These are phyloP conservation scores for Microbotryum scabiosae DNA, from an alignment of 1,284 basidiomycete species.

Conservation along the genomic window DNA sequence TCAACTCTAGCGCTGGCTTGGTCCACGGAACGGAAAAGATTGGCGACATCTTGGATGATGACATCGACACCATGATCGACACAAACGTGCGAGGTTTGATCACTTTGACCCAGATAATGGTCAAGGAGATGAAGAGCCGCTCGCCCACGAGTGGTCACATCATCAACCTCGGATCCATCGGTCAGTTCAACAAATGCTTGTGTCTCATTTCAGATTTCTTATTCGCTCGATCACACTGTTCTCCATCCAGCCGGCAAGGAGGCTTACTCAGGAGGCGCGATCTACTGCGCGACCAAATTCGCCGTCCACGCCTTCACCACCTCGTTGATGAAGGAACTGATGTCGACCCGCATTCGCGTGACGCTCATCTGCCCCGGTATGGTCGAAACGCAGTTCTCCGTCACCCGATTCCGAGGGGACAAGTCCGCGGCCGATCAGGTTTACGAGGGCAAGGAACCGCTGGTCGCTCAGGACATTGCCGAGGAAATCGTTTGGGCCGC, in stretches of 20 bases:
- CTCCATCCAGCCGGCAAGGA: slow-evolving; percentile 57
- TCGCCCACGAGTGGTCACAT: slow-evolving; percentile 43
- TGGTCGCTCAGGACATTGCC: slow-evolving; percentile 44
- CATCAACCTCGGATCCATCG: slow-evolving; percentile 91
- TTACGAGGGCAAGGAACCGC: slow-evolving; percentile 74
- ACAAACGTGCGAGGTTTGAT: slow-evolving; percentile 90
- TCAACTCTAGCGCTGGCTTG: slow-evolving; percentile 49
- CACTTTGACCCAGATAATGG: slow-evolving; percentile 46
- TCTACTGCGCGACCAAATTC: slow-evolving; percentile 70
- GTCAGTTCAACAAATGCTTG: slow-evolving; percentile 34
- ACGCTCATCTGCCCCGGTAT: slow-evolving; percentile 82
- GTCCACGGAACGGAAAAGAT: slow-evolving; percentile 71
- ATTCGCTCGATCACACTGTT: neutral
- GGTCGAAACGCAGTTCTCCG: slow-evolving; percentile 61
- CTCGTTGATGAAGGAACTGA: slow-evolving; percentile 70
- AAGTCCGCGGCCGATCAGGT: slow-evolving; percentile 69
- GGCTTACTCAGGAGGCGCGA: slow-evolving; percentile 71
- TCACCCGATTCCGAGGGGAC: slow-evolving; percentile 80
- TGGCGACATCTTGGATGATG: slow-evolving; percentile 63
- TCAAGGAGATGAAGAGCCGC: slow-evolving; percentile 45
- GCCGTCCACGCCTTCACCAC: slow-evolving; percentile 84
- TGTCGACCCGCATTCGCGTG: slow-evolving; percentile 83
- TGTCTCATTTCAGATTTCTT: too few species aligned
- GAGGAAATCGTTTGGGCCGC: slow-evolving; percentile 98
- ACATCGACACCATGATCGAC: slow-evolving; percentile 66